Conservation (phyloP, 352 stramenopile genomes). For the Globisporangium okanoganense region DNA sequence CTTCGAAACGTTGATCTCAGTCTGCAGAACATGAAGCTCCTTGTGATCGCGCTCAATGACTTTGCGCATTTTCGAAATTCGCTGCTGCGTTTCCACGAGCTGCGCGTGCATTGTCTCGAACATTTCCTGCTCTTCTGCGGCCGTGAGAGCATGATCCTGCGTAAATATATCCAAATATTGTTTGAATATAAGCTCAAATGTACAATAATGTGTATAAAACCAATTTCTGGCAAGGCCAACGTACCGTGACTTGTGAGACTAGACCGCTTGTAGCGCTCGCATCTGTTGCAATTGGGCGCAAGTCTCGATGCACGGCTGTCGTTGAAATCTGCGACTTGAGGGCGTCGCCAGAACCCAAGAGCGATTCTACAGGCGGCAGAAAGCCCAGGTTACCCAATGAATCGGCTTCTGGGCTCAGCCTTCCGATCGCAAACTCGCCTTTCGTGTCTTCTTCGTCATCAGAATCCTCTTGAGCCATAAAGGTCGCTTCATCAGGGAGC, state of each 20-base stretch:
- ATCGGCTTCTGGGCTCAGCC: background rate
- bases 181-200: background rate
- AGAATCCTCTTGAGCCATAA: conserved; percentile 2
- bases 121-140: conserved; percentile 16
- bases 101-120: conserved; percentile 32
- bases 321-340: background rate
- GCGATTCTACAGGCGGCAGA: background rate
- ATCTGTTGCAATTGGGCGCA: background rate
- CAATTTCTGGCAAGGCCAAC: background rate
- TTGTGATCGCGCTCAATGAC: conserved; percentile 32
- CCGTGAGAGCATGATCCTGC: conserved; percentile 1
- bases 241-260: background rate
- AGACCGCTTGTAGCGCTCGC: background rate
- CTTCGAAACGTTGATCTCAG: conserved; percentile 33
- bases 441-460: conserved; percentile 3
- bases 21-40: conserved; percentile 24
- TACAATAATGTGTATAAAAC: background rate
- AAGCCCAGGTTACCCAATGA: background rate
- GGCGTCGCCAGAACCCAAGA: background rate
- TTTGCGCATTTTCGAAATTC: conserved; percentile 37
- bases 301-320: background rate
- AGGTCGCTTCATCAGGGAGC: background rate
- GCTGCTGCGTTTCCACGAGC: conserved; percentile 27
- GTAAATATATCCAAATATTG: background rate
- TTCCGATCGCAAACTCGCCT: background rate